Base-by-base conservation (phyloP, 306 rosid species). In the Cicer pinnatifidum region DNA sequence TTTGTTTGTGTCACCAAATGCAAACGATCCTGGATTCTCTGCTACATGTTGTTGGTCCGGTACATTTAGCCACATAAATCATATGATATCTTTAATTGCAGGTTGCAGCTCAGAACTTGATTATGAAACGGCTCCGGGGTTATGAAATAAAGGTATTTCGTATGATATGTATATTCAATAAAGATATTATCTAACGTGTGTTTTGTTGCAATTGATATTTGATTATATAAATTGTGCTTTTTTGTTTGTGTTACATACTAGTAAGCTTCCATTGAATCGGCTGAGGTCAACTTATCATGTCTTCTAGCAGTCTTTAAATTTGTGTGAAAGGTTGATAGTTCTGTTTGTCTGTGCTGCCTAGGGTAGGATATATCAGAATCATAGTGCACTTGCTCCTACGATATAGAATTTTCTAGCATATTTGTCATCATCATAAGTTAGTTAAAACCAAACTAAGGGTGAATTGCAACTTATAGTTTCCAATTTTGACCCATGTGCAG, bases 61-160 rank as follows among this genome's bases (percentile, higher is more conserved):
- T 56, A 61, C 17, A 60, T 12, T 77, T 77, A 37, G 59, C 50
- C 16, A 33, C 76, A 3, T 44, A 39, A 69, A 63, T 78, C 63
- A 52, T 39, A 6, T 28, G 37, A 53, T 67, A 56, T 69, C 23
- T 69, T 40, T 64, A 47, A 76, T 69, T 85, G 86, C 89, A 93
- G 98, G 85, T 93, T 78, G 54, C 73, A 45, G 82, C 85, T 59
- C 98, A 93, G 80, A 91, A 89, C 78, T 86, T 93, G 88, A 79
- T 83, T 11, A 88, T 93, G 97, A 93, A 89, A 76, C 89, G 96
- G 54, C 90, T 93, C 45, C 89, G 86, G 2, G 98, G 98, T 52
- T 67, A 83, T 85, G 97, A 93, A 86, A 93, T 93, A 81, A 93
- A 86, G 98, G 98, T 93, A 79, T 74, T 81, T 64, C 38, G 45